Evolutionary conservation across 2,329 filamentous ascomycete genomes (phyloP).

Genomic region (Macrophomina tecta): DNA sequence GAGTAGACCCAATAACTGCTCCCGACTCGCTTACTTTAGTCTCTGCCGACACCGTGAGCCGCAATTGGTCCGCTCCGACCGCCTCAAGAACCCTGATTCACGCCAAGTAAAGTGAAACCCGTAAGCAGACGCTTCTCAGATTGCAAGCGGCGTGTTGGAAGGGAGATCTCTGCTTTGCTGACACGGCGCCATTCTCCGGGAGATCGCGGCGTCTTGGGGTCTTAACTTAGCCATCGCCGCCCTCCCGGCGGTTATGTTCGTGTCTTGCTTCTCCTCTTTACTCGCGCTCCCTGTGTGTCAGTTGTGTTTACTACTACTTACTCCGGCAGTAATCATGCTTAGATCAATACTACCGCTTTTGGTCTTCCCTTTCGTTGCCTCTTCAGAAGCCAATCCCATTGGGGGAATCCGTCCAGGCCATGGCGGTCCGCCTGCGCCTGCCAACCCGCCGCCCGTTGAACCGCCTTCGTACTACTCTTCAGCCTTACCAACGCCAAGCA

Average conservation of each 20-base stretch:
- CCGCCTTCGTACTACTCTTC: conserved; percentile 10
- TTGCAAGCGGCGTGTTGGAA: conserved; percentile 11
- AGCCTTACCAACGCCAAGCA: not conserved
- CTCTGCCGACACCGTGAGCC: not conserved
- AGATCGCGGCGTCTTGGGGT: not conserved
- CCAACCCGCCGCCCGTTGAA: not conserved
- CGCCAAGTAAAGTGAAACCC: conserved; percentile 13
- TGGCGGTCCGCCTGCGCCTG: conserved; percentile 15
- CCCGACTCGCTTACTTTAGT: conserved; percentile 15
- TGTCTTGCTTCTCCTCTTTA: not conserved
- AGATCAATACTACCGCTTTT: conserved; percentile 10
- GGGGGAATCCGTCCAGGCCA: conserved; percentile 20
- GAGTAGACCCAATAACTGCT: not conserved
- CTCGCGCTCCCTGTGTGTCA: not conserved
- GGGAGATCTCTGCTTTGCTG: conserved; percentile 8
- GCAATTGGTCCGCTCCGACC: conserved; percentile 11
- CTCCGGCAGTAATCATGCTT: not conserved
- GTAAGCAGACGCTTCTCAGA: conserved; percentile 8
- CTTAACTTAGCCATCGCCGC: conserved; percentile 16
- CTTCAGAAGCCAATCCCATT: conserved; percentile 6
- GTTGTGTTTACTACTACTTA: not conserved
- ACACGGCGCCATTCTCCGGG: not conserved
- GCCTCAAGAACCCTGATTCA: conserved; percentile 8
- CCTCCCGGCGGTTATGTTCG: not conserved
- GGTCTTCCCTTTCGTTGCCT: conserved; percentile 5